Base-by-base conservation (phyloP, 441 rosid genomes). In the Syzygium syzygioides region DNA sequence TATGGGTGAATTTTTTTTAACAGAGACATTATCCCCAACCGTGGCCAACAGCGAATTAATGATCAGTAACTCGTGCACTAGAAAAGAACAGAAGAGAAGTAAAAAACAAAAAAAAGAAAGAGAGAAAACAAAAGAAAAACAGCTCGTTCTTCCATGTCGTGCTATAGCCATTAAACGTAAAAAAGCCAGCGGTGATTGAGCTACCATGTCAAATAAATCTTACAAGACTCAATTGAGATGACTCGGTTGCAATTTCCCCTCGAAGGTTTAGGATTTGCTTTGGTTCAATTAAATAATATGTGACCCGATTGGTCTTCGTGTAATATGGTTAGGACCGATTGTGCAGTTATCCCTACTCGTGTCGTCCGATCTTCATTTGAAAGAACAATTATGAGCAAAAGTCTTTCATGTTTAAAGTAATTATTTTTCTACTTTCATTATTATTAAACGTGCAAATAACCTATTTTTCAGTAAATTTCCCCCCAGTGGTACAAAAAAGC, bases 21-120 rank as follows among this genome's bases (percentile, higher is more conserved):
- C 41, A 30, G 23, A 66, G 76, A 66, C 76, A 32, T 66, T 9
- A 32, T 9, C 0, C 76, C 41, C 76, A 17, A 66, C 25, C 76
- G 17, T 0, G 7, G 76, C 41, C 79, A 66, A 32, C 25, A 0
- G 25, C 79, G 25, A 66, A 32, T 66, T 66, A 0, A 0, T 32
- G 41, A 64, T 17, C 25, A 0, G 41, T 23, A 66, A 66, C 79
- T 66, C 45, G 4, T 32, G 45, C 79, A 32, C 71, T 3, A 15
- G 10, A 64, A 15, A 32, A 30, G 6, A 26, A 59, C 14, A 59
- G 5, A n/a, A n/a, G 0, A 14, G 3, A 17, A 32, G 8, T 3
- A 15, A 30, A 30, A 0, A 7, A 0, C 30, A 7, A 7, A 20
- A 4, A 37, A 14, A 14, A n/a, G 15, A 9, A 4, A 17, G 45